Conservation (phyloP, 805 yeast species). For the Monosporozyma servazzii region DNA sequence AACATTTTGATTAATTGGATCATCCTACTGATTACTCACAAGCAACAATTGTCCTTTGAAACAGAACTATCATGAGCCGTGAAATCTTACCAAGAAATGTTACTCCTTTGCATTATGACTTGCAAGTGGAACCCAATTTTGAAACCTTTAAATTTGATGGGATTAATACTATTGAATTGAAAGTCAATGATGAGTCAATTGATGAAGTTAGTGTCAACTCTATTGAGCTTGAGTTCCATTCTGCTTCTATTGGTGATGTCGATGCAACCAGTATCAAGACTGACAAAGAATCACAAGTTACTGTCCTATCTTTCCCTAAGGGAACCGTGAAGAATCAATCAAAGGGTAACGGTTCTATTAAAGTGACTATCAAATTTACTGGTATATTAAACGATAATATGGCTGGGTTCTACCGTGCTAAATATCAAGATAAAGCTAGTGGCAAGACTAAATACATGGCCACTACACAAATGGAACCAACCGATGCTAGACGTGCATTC, state of each 20-base stretch:
- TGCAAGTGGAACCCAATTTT: constrained; percentile 56
- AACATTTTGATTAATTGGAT: neutral
- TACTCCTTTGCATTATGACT: constrained; percentile 63
- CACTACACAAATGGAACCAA: constrained; percentile 80
- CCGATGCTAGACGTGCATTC: constrained; percentile 80
- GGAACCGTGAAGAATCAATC: constrained; percentile 25
- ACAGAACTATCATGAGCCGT: constrained; percentile 23
- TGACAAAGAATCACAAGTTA: constrained; percentile 52
- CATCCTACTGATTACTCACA: constrained; percentile 2
- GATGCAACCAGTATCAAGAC: constrained; percentile 36
- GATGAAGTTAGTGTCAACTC: constrained; percentile 47
- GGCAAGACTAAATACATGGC: constrained; percentile 65
- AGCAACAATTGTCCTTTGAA: constrained; percentile 8
- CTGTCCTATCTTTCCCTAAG: constrained; percentile 48
- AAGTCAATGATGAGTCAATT: constrained; percentile 38
- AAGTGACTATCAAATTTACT: constrained; percentile 42
- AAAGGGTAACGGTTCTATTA: constrained; percentile 31
- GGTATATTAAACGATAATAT: constrained; percentile 67
- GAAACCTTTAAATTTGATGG: constrained; percentile 53
- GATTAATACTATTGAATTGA: constrained; percentile 43
- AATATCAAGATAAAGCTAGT: constrained; percentile 46
- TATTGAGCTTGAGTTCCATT: constrained; percentile 53
- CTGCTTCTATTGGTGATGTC: constrained; percentile 34
- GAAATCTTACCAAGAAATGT: constrained; percentile 53
- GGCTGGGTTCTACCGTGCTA: constrained; percentile 75